Conservation (phyloP, 352 stramenopile species). For the Pythium folliculosum region DNA sequence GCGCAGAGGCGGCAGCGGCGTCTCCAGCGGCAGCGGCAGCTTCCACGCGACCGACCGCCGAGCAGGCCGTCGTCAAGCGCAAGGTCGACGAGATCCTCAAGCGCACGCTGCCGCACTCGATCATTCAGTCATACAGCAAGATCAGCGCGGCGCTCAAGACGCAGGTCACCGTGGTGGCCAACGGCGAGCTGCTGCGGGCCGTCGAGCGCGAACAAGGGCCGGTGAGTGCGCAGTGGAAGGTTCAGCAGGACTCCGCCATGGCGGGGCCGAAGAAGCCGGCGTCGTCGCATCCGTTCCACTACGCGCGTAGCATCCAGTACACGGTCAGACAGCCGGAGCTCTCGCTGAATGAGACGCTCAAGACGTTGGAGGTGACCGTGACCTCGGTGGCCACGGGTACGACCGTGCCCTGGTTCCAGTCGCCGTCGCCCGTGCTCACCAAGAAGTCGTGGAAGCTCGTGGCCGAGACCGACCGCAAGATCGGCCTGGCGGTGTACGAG, state of each 20-base stretch:
- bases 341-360: constrained; percentile 21
- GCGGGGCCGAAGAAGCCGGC: not conserved
- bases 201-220: constrained; percentile 23
- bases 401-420: constrained; percentile 16
- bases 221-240: constrained; percentile 22
- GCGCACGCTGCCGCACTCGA: constrained; percentile 51
- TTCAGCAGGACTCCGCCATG: constrained; percentile 17
- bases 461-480: constrained; percentile 37
- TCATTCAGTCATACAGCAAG: constrained; percentile 60
- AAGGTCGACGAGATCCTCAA: constrained; percentile 57
- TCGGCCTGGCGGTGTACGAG: constrained; percentile 58
- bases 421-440: constrained; percentile 10
- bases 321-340: constrained; percentile 10
- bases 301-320: constrained; percentile 17
- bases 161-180: constrained; percentile 37
- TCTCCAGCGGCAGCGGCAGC: no score
- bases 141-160: constrained; percentile 35
- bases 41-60: not conserved
- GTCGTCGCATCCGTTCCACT: constrained; percentile 15
- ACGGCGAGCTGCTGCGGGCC: constrained; percentile 35
- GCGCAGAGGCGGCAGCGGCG: not conserved
- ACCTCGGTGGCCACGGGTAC: constrained; percentile 23
- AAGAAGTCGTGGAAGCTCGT: constrained; percentile 43
- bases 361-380: constrained; percentile 24
- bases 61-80: constrained; percentile 22